Evolutionary conservation across 768 basidiomycete species (phyloP), one percentile per base, ranked within the genome.

Genomic region (Kwoniella dejecticola): DNA sequence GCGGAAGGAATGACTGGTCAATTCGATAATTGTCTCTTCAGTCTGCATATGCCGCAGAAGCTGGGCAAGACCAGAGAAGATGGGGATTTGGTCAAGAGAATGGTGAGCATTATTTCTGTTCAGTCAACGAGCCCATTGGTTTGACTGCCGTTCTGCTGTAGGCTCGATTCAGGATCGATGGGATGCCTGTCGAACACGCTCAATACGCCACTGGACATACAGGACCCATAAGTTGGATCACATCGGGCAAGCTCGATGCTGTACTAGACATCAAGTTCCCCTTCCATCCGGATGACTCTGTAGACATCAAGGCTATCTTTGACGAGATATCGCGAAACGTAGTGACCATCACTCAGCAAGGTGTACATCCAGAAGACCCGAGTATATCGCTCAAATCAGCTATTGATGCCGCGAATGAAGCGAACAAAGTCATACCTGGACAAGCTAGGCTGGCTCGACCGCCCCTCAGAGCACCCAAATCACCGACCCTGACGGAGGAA

Each of bases 241-340:
- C 89, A 0, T 90, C 94, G 0, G 96, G 96, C 42, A 96, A 95
- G 79, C 84, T 96, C 26, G 96, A 99, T 73, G 90, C 92, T 10
- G 96, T 99, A 4, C 84, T 97, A 23, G 96, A 99, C 79, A 94
- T 99, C 80, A 92, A 94, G 74, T 98, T 99, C 79, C 94, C 96
- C 23, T 86, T 86, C 17, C 87, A 91, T 68, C 85, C 86, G 10
- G 87, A 88, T 59, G 84, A 84, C 44, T 76, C 80, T 33, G 85
- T 86, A 64, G 85, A 86, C 17, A 83, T 96, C 69, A 88, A 90
- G 67, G 88, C 85, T 31, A 85, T 97, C 64, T 83, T 97, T 4
- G 89, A 84, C n/a, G 90, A 95, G 77, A 87, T 97, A 54, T 89
- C 91, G 2, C 90, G 91, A 71, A 91, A 89, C 48, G 88, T 97